A percentile compares a stretch with the other conserved stretches of the same genome.
These are phyloP conservation scores for Phytopythium vexans DNA, from an alignment of 352 stramenopile genomes.

Conservation along the genomic window DNA sequence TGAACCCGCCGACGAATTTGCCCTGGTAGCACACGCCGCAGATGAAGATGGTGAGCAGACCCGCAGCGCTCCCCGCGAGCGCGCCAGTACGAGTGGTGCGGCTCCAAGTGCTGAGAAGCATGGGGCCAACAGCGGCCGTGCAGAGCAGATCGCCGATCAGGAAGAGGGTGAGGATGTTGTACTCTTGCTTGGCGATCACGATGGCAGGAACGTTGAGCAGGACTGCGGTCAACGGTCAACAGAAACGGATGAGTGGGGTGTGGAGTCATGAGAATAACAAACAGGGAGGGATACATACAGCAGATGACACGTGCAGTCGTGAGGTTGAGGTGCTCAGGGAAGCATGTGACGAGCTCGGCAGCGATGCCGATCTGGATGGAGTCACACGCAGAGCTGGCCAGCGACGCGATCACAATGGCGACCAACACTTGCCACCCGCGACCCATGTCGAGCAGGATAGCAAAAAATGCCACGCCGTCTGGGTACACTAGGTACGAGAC, in stretches of 20 bases:
- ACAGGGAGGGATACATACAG: constrained; percentile 14
- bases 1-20: constrained; percentile 70
- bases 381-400: constrained; percentile 59
- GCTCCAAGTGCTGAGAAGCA: constrained; percentile 64
- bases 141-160: constrained; percentile 75
- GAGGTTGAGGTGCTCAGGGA: constrained; percentile 47
- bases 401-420: constrained; percentile 62
- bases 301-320: constrained; percentile 53
- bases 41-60: constrained; percentile 70
- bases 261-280: too few species aligned
- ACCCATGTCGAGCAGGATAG: constrained; percentile 70
- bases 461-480: constrained; percentile 59
- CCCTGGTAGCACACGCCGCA: constrained; percentile 51
- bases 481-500: constrained; percentile 68
- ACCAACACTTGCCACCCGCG: constrained; percentile 65
- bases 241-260: not conserved
- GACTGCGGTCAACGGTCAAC: constrained; percentile 19
- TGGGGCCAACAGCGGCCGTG: constrained; percentile 64
- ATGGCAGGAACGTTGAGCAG: constrained; percentile 71
- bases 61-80: constrained; percentile 44
- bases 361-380: constrained; percentile 76
- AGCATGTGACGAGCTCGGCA: constrained; percentile 70
- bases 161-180: constrained; percentile 70
- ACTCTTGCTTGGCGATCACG: constrained; percentile 59
- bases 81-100: constrained; percentile 37